Evolutionary conservation across 2,329 filamentous ascomycete species (phyloP), one percentile per base, ranked within the genome.

Genomic region (Epichloe festucae): DNA sequence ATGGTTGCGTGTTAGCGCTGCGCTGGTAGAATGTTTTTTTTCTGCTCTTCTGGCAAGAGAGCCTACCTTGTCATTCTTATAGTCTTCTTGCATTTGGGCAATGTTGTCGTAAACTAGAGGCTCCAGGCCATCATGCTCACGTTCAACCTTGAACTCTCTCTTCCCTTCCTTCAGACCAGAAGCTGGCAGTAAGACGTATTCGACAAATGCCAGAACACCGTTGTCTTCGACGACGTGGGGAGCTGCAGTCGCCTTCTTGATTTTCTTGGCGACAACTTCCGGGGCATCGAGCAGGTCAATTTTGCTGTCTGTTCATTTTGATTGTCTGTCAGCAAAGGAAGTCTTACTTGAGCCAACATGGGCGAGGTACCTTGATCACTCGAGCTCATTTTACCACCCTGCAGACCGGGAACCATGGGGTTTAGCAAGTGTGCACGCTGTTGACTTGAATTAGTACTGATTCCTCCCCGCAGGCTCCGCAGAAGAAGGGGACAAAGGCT

Each of bases 211-310:
- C 49, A 97, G 72, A 12, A 97, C 74, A 19, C 91, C 93, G 64
- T 97, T 97, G 34, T 84, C 86, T 60, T 95, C 88, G 4, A 87
- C 76, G 27, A 85, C 75, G 62, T 82, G 81, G 35, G 89, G 89
- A 15, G 81, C 79, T 21, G 86, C 87, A 56, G 85, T 80, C 0
- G 91, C 89, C 69, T 96, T 96, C 63, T 83, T 83, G 50, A 95
- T 74, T 75, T 95, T 95, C 74, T 85, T 89, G 59, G 77, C 73
- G 14, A 97, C 85, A 2, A 72, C 70, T 0, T 94, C 88, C 0
- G 85, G 73, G 0, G 78, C 58, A 63, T 97, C 93, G 17, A 97
- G 78, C n/a, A 97, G 76, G 63, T 97, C 93, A 58, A 97, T 94
- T 71, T 96, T 96, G 63, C 82, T 87, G 67, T 90, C 84, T 60